Base-by-base conservation (phyloP, 2,329 filamentous ascomycete genomes). In the Talaromyces albobiverticillius region DNA sequence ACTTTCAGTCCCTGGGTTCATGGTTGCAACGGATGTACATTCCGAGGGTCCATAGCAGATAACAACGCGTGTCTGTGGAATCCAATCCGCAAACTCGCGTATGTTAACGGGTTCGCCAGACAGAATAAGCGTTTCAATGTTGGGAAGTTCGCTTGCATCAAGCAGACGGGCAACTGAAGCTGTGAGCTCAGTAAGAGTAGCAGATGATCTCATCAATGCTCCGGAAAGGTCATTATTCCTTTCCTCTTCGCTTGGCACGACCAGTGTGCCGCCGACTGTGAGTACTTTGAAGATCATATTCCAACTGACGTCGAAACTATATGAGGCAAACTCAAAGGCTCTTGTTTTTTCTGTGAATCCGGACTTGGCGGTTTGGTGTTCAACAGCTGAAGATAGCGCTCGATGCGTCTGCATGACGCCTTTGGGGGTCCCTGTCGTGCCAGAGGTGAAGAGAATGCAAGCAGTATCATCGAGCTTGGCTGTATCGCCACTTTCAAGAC, bases 311-410 rank as follows among this genome's bases (percentile, higher is more conserved):
- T 65, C 64, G 38, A 67, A 67, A 1, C 49, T 57, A 45, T 64
- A 67, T 23, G 47, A 67, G 1, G 70, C 67, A 48, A 73, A 76
- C 46, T 76, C 70, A 3, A 76, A 60, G 36, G 69, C 64, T 3
- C 71, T 59, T 10, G 64, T 83, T 67, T 67, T 4, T 64, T 69
- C 42, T 72, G 73, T 46, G 83, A 80, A 67, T n/a, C n/a, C n/a
- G n/a, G n/a, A n/a, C n/a, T n/a, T n/a, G n/a, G n/a, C n/a, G n/a
- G 74, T 79, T 60, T 85, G 79, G 0, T 77, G 75, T 3, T 76
- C 61, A 40, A 82, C 77, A 0, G 77, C 75, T 0, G 82, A 81
- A 80, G n/a, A 80, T 1, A 87, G 72, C 0, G 82, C 78, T 0
- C 71, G 71, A 60, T 89, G 86, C 5, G 80, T 81, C 56, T 86